These are phyloP conservation scores for Globisporangium acanthophoron DNA, from an alignment of 352 stramenopile genomes.

Conservation along the genomic window DNA sequence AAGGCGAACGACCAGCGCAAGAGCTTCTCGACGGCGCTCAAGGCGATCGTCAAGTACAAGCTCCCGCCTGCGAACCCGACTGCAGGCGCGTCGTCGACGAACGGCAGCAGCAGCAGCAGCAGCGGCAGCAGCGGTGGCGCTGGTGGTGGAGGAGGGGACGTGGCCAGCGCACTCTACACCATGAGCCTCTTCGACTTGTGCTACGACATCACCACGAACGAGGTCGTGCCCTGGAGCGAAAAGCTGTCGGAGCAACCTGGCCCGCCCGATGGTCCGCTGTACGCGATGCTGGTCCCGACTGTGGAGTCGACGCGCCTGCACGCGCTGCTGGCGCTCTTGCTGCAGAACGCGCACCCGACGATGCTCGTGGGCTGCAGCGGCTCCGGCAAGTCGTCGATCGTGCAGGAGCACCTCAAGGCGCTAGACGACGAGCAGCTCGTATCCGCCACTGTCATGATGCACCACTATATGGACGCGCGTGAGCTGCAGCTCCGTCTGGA, in stretches of 20 bases:
- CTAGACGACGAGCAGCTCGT: constrained; percentile 50
- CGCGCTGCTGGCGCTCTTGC: constrained; percentile 52
- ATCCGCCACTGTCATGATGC: constrained; percentile 62
- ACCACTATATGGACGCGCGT: constrained; percentile 86
- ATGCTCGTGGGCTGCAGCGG: constrained; percentile 81
- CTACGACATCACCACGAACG: constrained; percentile 65
- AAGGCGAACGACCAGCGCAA: constrained; percentile 52
- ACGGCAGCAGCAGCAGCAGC: background rate
- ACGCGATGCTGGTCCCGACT: constrained; percentile 69
- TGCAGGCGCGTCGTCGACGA: too few species aligned
- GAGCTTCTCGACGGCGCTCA: constrained; percentile 53
- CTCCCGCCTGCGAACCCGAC: constrained; percentile 12
- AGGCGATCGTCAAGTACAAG: constrained; percentile 74
- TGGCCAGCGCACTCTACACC: constrained; percentile 1
- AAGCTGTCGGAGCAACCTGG: constrained; percentile 33
- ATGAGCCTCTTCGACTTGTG: constrained; percentile 75
- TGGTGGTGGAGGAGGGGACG: background rate
- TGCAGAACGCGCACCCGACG: constrained; percentile 39
- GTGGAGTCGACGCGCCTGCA: constrained; percentile 70
- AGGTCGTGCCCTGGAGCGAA: constrained; percentile 75
- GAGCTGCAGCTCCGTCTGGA: constrained; percentile 78
- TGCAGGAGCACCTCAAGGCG: constrained; percentile 66
- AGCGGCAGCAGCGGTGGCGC: background rate
- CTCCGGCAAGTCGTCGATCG: constrained; percentile 80
- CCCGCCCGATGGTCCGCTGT: constrained; percentile 43